Conservation (phyloP, 176 grass and related monocot species). For the Oryza brachyantha region DNA sequence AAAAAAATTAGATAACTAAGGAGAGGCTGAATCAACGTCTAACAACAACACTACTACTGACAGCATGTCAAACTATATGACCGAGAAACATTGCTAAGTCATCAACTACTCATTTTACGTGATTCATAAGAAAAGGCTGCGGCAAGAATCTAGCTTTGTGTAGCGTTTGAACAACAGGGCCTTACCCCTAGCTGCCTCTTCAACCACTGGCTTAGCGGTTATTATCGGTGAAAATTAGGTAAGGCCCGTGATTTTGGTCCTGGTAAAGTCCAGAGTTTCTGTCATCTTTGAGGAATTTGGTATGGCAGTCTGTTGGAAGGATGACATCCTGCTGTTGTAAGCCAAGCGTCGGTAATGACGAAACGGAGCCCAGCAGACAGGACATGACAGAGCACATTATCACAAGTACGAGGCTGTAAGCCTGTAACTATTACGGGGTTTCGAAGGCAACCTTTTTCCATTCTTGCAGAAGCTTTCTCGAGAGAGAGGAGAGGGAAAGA, state of each 20-base stretch:
- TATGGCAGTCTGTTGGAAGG: background rate
- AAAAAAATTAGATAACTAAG: too few species aligned
- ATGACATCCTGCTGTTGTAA: slow-evolving; percentile 35
- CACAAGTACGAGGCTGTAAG: slow-evolving; percentile 19
- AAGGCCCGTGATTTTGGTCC: slow-evolving; percentile 18
- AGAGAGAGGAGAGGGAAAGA: background rate
- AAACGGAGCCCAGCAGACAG: background rate
- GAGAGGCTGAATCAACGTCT: background rate
- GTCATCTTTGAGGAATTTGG: slow-evolving; percentile 30
- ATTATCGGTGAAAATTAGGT: slow-evolving; percentile 32
- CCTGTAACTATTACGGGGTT: background rate
- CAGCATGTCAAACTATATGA: background rate
- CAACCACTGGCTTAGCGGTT: slow-evolving; percentile 21
- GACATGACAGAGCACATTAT: background rate
- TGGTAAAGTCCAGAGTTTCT: slow-evolving; percentile 12
- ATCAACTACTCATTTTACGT: slow-evolving; percentile 17
- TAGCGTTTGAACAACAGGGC: slow-evolving; percentile 7
- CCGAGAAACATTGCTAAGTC: background rate
- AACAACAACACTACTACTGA: background rate
- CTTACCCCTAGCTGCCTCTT: background rate
- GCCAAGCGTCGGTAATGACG: slow-evolving; percentile 35
- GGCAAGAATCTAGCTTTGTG: background rate
- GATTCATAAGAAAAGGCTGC: background rate
- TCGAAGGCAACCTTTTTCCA: background rate
- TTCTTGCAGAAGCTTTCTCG: background rate